Percentiles rank a stretch among this genome's conserved stretches.
phyloP scores from a whole-genome alignment of 768 basidiomycete genomes.

The Mycena haematopus region DNA sequence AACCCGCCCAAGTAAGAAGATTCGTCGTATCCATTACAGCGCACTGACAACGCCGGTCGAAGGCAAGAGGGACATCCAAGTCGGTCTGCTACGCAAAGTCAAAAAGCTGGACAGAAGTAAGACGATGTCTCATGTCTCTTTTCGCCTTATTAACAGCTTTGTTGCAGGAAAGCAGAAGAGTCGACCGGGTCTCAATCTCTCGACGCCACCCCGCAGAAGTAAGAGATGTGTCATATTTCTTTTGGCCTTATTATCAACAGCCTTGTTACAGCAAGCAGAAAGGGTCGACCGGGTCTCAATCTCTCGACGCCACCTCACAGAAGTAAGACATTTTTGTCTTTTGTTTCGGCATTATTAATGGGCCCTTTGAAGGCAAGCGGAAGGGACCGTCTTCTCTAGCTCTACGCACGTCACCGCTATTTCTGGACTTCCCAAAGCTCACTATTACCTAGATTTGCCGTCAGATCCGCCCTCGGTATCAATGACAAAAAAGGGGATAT shows the following conservation, averaged over 20 bases:
- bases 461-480: background rate
- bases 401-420: background rate
- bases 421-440: background rate
- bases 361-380: background rate
- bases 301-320: too few species aligned
- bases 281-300: background rate
- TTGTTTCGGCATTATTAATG: too few species aligned
- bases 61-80: too few species aligned
- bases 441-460: constrained; percentile 3
- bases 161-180: background rate
- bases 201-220: too few species aligned
- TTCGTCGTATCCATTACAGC: too few species aligned
- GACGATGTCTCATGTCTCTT: too few species aligned
- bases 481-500: background rate
- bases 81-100: too few species aligned
- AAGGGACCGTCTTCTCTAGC: background rate
- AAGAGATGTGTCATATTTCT: too few species aligned
- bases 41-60: too few species aligned
- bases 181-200: background rate
- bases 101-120: too few species aligned
- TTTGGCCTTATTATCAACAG: background rate
- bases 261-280: background rate
- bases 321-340: too few species aligned
- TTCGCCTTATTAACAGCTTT: background rate
- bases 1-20: too few species aligned